phyloP scores from a whole-genome alignment of 1,284 basidiomycete species.

The Tilletia caries region DNA sequence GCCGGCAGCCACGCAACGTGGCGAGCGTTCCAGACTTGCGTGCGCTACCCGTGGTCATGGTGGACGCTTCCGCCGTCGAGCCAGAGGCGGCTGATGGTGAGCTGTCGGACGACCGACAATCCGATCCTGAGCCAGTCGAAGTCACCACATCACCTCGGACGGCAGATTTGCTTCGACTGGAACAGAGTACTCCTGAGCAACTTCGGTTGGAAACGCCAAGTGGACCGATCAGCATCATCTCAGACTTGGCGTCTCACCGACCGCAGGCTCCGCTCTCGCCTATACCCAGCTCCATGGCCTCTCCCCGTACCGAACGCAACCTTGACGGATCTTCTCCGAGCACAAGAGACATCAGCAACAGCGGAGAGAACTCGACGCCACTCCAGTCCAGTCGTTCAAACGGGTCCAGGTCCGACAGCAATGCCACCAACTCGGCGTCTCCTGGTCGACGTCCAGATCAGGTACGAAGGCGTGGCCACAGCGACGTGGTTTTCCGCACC shows the following conservation, averaged over 20 bases:
- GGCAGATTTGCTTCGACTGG: background rate
- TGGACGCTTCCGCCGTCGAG: background rate
- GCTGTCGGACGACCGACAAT: too few species aligned
- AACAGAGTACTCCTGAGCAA: background rate
- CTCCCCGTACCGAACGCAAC: background rate
- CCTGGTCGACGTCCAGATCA: background rate
- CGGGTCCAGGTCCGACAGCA: slow-evolving; percentile 2
- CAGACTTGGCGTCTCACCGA: background rate
- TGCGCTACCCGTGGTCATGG: background rate
- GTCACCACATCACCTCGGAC: background rate
- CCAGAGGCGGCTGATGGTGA: too few species aligned
- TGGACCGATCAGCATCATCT: background rate
- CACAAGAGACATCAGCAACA: background rate
- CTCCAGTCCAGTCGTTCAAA: slow-evolving; percentile 2
- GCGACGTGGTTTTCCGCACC: background rate
- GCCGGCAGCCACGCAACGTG: background rate
- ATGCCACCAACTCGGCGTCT: background rate
- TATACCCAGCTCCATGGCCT: slow-evolving; percentile 10
- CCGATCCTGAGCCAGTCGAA: background rate
- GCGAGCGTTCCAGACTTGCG: slow-evolving; percentile 5
- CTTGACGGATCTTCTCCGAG: slow-evolving; percentile 1
- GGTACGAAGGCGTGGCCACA: background rate
- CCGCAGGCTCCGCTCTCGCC: slow-evolving; percentile 14
- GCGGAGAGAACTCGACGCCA: background rate
- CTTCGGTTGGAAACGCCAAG: background rate